Evolutionary conservation across 306 rosid species (phyloP).

Genomic region (Trifolium dubium): DNA sequence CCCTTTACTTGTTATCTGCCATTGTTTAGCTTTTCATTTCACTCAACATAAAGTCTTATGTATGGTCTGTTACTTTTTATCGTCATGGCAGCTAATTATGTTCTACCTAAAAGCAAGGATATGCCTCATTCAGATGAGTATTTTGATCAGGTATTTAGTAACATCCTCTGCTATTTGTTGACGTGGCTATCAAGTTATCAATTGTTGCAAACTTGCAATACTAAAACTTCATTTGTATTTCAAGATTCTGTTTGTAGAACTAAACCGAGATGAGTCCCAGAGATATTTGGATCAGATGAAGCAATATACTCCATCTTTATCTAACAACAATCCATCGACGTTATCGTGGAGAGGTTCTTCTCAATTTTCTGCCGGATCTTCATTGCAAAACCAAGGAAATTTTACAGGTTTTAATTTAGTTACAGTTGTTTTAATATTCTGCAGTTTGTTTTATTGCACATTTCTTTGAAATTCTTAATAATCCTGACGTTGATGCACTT

Average conservation of each 20-base stretch:
- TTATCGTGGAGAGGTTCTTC: slow-evolving; percentile 31
- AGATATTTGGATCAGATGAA: slow-evolving; percentile 62
- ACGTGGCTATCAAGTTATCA: slow-evolving; percentile 11
- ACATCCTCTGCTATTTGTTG: slow-evolving; percentile 17
- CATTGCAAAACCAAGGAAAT: slow-evolving; percentile 44
- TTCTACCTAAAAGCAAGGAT: slow-evolving; percentile 62
- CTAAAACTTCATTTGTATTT: slow-evolving; percentile 33
- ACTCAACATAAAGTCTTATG: slow-evolving; percentile 1
- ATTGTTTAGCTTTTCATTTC: slow-evolving; percentile 17
- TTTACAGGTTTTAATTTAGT: slow-evolving; percentile 38
- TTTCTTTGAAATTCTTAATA: background rate
- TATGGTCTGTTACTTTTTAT: slow-evolving; percentile 14
- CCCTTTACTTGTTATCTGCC: slow-evolving; percentile 8
- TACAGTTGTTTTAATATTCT: background rate
- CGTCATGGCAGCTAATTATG: slow-evolving; percentile 53
- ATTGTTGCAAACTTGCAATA: background rate
- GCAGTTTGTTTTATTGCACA: background rate
- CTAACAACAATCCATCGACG: slow-evolving; percentile 36
- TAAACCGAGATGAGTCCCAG: slow-evolving; percentile 54
- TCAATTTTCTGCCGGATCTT: slow-evolving; percentile 29
- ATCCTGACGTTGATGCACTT: slow-evolving; percentile 28
- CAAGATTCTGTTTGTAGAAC: slow-evolving; percentile 65
- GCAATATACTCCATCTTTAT: slow-evolving; percentile 29
- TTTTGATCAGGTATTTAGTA: slow-evolving; percentile 56
- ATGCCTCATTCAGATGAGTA: slow-evolving; percentile 56